These are phyloP conservation scores for Fusarium hainanense DNA, from an alignment of 2,329 filamentous ascomycete genomes.

Conservation along the genomic window DNA sequence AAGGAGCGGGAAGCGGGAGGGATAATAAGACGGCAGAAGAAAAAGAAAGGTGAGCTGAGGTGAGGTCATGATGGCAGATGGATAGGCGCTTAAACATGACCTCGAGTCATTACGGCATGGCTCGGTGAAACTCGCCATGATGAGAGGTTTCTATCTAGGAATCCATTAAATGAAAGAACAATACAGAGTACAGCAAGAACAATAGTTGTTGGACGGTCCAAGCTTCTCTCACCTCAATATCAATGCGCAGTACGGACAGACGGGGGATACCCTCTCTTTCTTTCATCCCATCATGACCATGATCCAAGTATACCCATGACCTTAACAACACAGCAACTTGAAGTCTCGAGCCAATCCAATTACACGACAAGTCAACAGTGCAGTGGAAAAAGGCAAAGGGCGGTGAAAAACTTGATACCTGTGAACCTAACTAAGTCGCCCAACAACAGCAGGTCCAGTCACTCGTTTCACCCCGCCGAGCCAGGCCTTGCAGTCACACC, in stretches of 20 bases:
- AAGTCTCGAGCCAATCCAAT: constrained; percentile 21
- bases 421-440: constrained; percentile 33
- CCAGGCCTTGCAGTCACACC: constrained; percentile 18
- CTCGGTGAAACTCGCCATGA: constrained; percentile 11
- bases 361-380: constrained; percentile 27
- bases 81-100: constrained; percentile 9
- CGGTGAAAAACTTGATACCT: constrained; percentile 44
- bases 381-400: constrained; percentile 41
- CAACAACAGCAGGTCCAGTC: constrained; percentile 35
- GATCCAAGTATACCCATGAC: constrained; percentile 3
- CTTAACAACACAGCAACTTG: neutral
- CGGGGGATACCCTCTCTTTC: neutral
- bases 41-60: constrained; percentile 7
- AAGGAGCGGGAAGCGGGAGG: constrained; percentile 9
- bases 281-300: constrained; percentile 29
- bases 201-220: constrained; percentile 18
- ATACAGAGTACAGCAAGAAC: neutral
- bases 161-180: neutral
- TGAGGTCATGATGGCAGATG: constrained; percentile 5
- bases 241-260: neutral
- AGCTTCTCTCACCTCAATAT: constrained; percentile 15
- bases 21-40: constrained; percentile 3
- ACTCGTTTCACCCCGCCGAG: constrained; percentile 34
- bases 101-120: constrained; percentile 16
- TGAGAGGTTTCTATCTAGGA: neutral